Evolutionary conservation across 2,329 filamentous ascomycete species (phyloP), one percentile per base, ranked within the genome.

Genomic region (Pseudogymnoascus pannorum): DNA sequence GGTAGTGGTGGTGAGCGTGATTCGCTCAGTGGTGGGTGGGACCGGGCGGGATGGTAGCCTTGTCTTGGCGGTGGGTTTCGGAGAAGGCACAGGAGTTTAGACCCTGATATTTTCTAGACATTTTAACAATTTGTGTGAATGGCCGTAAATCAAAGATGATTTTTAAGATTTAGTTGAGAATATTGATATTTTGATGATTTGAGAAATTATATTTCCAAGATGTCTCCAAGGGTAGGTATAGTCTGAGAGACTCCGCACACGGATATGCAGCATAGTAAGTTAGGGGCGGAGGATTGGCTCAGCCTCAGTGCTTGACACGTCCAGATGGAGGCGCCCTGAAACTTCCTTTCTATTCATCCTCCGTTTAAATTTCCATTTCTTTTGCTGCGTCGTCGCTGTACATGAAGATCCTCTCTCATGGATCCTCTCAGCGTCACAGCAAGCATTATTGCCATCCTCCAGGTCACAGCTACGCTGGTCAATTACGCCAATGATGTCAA

Each of bases 341-440:
- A 18, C n/a, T 18, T 40, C 4, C 36, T 7, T 16, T 18, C 8
- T 40, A 5, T 9, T 16, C 6, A 18, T 40, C 36, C 16, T 40
- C 2, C 2, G 36, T 9, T 9, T 40, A 8, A 29, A 29, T 42
- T 20, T 42, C n/a, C 8, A 24, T 48, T 48, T 48, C 42, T 26
- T 48, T 9, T 48, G 26, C 22, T 16, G 22, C 42, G 14, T 18
- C 1, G 12, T 48, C 14, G 42, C 42, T 48, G 22, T 48, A 48
- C 11, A 29, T 48, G 14, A 48, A 26, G 42, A 11, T 16, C 22
- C 42, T 1, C 14, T 26, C 22, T 29, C 22, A 48, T 36, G 31
- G 60, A 61, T 40, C 16, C 60, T 26, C 51, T 61, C 18, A 58
- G 51, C 29, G 4, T 48, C 42, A 48, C 42, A 5, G 42, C 42